Conservation (phyloP, 371 early-diverging fungal species). For the Mortierella sp. region DNA sequence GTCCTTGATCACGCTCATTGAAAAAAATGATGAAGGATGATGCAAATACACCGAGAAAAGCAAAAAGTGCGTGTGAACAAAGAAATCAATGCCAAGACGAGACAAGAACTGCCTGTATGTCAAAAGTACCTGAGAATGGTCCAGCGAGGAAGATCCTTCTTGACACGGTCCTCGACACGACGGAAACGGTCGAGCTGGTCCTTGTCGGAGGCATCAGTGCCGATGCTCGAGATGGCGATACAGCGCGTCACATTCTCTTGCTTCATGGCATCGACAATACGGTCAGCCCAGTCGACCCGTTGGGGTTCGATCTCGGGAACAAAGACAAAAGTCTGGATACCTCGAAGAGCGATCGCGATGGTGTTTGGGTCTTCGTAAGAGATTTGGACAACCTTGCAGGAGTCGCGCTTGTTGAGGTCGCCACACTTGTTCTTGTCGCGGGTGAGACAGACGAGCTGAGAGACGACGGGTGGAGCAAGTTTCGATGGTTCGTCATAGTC, state of each 20-base stretch:
- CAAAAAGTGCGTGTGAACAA: not conserved
- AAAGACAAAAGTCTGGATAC: constrained; percentile 32
- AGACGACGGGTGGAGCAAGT: not conserved
- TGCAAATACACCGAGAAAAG: not conserved
- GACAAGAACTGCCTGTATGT: not conserved
- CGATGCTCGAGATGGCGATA: constrained; percentile 42
- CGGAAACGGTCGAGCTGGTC: constrained; percentile 28
- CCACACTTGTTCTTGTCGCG: constrained; percentile 19
- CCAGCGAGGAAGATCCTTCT: constrained; percentile 29
- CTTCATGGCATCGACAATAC: constrained; percentile 23
- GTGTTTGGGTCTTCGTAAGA: constrained; percentile 28
- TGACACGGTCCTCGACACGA: constrained; percentile 33
- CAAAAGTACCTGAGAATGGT: constrained; percentile 36
- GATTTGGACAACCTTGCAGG: constrained; percentile 29
- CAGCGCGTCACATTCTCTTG: constrained; percentile 36
- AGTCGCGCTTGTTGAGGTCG: not conserved
- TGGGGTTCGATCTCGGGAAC: constrained; percentile 39
- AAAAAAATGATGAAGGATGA: too few relatives aligned
- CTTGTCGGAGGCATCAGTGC: constrained; percentile 40
- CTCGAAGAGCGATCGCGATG: constrained; percentile 26
- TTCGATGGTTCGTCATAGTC: not conserved
- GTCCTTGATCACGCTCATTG: too few relatives aligned
- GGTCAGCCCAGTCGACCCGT: constrained; percentile 26
- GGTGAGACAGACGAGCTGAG: constrained; percentile 33
- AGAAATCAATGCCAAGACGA: not conserved